Evolutionary conservation across 192 early-diverging fungal species (phyloP), one percentile per base, ranked within the genome.

Genomic region (Backusella parvicylindrica): DNA sequence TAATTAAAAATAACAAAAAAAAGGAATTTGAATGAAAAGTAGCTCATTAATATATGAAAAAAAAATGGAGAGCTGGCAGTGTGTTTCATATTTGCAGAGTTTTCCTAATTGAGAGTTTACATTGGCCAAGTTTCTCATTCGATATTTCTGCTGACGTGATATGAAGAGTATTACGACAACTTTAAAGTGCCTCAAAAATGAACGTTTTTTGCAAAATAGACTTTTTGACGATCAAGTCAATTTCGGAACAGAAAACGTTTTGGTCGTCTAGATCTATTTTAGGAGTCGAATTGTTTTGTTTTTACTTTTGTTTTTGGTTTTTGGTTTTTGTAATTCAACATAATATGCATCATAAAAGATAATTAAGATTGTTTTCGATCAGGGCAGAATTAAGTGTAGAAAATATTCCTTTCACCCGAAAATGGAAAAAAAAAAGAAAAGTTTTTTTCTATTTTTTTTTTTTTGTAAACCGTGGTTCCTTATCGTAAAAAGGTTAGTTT

Each of bases 71-170:
- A 60, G 8, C 8, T 9, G 50, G 28, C 21, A 28, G 23, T n/a
- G 11, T 60, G 53, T 35, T 35, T 67, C 65, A 32, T 16, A 67
- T 37, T 37, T 37, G 65, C 16, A 67, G 65, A 2, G 65, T 67
- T 67, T 47, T 50, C 40, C 13, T n/a, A 15, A 49, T 70, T 18
- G 16, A 47, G 40, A 6, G 16, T 70, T 50, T 49, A 31, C 3
- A 70, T 70, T 70, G 69, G 69, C 6, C 41, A 70, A 11, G 69
- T 70, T 70, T 70, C 69, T 70, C 69, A 26, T 70, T 30, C 40
- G 28, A 28, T 23, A 47, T 47, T 70, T 70, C 69, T 4, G 6
- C 23, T 70, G 69, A 15, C 13, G 2, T 50, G 12, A 31, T 70
- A 21, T 50, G 13, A 12, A n/a, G n/a, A n/a, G n/a, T n/a, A 2